These are phyloP conservation scores for Scutellaria minor DNA, from an alignment of 257 asterid species.

Conservation along the genomic window DNA sequence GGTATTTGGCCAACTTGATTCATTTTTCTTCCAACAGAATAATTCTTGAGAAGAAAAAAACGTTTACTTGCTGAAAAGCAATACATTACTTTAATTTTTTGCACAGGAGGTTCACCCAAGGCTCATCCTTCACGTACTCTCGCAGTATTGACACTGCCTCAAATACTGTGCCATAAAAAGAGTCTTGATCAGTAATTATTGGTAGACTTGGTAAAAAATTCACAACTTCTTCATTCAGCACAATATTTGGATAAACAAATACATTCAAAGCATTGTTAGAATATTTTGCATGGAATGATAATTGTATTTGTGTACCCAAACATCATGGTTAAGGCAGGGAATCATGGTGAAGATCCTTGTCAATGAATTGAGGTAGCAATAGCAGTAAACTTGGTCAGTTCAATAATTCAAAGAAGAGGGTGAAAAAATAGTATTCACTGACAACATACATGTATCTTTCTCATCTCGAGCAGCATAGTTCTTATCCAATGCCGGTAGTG, in stretches of 20 bases:
- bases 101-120: slow-evolving; percentile 84
- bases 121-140: slow-evolving; percentile 88
- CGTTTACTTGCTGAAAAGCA: slow-evolving; percentile 26
- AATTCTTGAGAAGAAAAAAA: slow-evolving; percentile 6
- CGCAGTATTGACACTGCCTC: slow-evolving; percentile 82
- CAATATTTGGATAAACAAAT: slow-evolving; percentile 21
- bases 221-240: neutral
- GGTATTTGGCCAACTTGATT: neutral
- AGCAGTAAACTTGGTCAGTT: slow-evolving; percentile 6
- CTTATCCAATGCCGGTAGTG: slow-evolving; percentile 72
- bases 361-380: slow-evolving; percentile 8
- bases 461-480: slow-evolving; percentile 83
- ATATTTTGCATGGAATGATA: neutral
- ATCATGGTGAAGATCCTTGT: neutral
- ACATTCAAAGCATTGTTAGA: neutral
- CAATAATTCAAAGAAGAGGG: slow-evolving; percentile 24
- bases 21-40: slow-evolving; percentile 16
- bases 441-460: slow-evolving; percentile 70
- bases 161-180: slow-evolving; percentile 49
- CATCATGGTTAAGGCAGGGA: neutral
- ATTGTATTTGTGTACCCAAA: neutral
- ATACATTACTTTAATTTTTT: slow-evolving; percentile 61
- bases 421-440: slow-evolving; percentile 9
- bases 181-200: slow-evolving; percentile 35
- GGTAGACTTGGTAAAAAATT: neutral